Evolutionary conservation across 371 early-diverging fungal genomes (phyloP), one percentile per base, ranked within the genome.

Genomic region (Mucor sp.): DNA sequence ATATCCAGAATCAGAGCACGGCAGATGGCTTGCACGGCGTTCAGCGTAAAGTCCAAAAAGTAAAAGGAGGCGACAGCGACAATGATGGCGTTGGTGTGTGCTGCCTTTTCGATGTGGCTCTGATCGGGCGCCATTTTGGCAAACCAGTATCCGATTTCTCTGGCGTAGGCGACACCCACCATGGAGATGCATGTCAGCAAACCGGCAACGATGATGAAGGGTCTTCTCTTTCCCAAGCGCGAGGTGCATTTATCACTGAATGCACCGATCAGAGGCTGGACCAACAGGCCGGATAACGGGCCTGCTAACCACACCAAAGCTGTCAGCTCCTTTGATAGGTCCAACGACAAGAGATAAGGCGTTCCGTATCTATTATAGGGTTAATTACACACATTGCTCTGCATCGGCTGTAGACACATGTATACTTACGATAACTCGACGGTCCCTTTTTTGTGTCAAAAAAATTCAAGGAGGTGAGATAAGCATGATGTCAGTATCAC

Each of bases 231-330:
- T n/a, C 90, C 90, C 19, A 84, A 64, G 17, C 78, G 75, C 62
- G 81, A 87, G 33, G 87, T 85, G 62, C 85, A 75, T 62, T 79
- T 77, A 68, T 90, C 90, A 63, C 89, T 88, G 53, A 85, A 85
- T 14, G 86, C 88, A 27, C 90, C 90, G 23, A 88, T 85, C 15
- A 89, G 39, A 28, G 94, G 94, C 67, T 93, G 94, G 60, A 89
- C 90, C 28, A 93, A 66, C 23, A 93, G 78, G 63, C 79, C 91
- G 8, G 92, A 90, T 17, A 94, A 80, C 4, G 94, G 94, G 4
- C 93, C 94, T 4, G 91, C 91, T 19, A 94, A 76, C 94, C 94
- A 94, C 6, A 92, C 82, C 66, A 84, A 57, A 3, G 88, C 81
- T 8, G 91, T 90, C 60, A 89, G 58, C n/a, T 89, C 73, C 62